phyloP scores from a whole-genome alignment of 331 rosid species.

The Rosa hybrid region DNA sequence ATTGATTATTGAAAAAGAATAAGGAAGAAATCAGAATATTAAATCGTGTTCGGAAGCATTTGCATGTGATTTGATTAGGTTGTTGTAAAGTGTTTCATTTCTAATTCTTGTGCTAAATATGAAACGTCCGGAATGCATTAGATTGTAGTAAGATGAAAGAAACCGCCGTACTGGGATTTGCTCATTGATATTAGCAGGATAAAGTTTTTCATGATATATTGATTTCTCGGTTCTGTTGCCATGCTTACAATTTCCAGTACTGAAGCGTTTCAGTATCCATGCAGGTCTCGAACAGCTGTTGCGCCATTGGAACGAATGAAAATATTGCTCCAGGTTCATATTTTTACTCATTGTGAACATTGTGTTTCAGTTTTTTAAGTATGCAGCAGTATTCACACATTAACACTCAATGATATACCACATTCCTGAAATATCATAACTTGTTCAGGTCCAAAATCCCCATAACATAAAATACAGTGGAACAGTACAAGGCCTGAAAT shows the following conservation, averaged over 20 bases:
- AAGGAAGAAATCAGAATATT: neutral
- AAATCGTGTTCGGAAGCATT: neutral
- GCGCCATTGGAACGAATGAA: conserved; percentile 97
- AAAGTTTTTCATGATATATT: neutral
- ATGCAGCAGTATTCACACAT: conserved; percentile 4
- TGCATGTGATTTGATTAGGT: neutral
- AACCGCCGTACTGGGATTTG: too few species aligned
- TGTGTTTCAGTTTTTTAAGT: neutral
- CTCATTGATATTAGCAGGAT: neutral
- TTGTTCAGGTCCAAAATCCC: conserved; percentile 89
- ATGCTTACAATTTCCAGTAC: neutral
- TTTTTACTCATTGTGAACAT: neutral
- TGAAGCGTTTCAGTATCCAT: conserved; percentile 7
- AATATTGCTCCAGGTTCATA: conserved; percentile 87
- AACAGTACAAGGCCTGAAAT: conserved; percentile 91
- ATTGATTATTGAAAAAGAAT: neutral
- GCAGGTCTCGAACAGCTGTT: conserved; percentile 97
- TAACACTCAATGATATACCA: neutral
- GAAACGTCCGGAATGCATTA: too few species aligned
- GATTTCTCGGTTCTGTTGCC: neutral
- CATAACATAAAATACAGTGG: conserved; percentile 94
- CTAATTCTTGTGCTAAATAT: too few species aligned
- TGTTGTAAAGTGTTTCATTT: neutral
- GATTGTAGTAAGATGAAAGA: too few species aligned
- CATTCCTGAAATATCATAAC: conserved; percentile 16